These are phyloP conservation scores for Phlebiopsis gigantea DNA, from an alignment of 768 basidiomycete genomes.

Conservation along the genomic window DNA sequence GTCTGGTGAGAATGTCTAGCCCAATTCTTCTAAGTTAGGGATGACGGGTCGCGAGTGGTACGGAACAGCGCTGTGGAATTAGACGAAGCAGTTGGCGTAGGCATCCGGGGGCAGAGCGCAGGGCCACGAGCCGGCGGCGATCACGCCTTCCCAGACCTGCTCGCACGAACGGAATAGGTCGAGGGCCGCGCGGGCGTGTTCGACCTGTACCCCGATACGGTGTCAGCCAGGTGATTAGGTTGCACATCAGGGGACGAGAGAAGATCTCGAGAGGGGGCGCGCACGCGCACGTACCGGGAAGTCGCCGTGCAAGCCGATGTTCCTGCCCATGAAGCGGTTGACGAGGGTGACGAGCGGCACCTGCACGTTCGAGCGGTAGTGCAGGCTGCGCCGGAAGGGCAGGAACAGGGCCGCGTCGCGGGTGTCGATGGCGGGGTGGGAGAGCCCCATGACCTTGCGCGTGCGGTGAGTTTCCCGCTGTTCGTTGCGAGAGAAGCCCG, in stretches of 20 bases:
- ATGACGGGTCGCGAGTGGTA: background rate
- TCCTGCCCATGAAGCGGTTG: constrained; percentile 39
- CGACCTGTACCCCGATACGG: constrained; percentile 32
- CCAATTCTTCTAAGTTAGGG: background rate
- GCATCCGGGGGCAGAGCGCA: constrained; percentile 31
- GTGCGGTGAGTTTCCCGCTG: background rate
- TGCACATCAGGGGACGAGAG: background rate
- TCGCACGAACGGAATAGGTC: constrained; percentile 50
- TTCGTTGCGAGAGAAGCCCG: too few species aligned
- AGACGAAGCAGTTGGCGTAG: constrained; percentile 22
- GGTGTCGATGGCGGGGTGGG: constrained; percentile 46
- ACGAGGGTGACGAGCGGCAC: constrained; percentile 39
- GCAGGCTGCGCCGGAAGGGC: constrained; percentile 41
- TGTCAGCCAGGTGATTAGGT: constrained; percentile 3
- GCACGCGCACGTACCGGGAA: constrained; percentile 34
- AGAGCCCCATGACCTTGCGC: constrained; percentile 42
- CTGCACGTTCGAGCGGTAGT: constrained; percentile 26
- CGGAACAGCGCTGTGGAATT: background rate
- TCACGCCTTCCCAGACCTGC: constrained; percentile 40
- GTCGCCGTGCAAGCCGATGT: constrained; percentile 33
- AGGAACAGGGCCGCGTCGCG: constrained; percentile 51
- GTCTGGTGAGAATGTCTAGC: background rate
- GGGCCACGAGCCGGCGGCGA: constrained; percentile 45
- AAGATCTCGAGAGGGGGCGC: background rate
- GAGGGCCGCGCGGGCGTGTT: constrained; percentile 43